A percentile compares a stretch with the other conserved stretches of the same genome.
phyloP scores from a whole-genome alignment of 108 stramenopile species.

The Stephanodiscus minutulus region DNA sequence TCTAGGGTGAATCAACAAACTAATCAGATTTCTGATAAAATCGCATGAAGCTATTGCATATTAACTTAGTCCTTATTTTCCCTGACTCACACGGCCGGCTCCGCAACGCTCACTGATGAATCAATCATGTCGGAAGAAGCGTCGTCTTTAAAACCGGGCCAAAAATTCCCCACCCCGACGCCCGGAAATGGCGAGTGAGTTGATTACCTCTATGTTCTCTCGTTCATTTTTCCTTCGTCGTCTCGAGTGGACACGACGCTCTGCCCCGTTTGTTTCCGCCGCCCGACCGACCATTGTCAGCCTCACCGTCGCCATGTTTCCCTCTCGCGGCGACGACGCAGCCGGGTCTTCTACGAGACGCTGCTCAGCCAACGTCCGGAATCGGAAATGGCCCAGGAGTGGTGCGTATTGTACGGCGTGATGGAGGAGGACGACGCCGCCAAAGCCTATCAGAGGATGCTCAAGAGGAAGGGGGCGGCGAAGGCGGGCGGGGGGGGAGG shows the following conservation, averaged over 20 bases:
- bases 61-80: too few species aligned
- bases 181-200: conserved; percentile 76
- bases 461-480: conserved; percentile 62
- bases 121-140: conserved; percentile 12
- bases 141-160: conserved; percentile 68
- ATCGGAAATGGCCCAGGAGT: conserved; percentile 88
- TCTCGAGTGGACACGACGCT: too few species aligned
- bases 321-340: conserved; percentile 13
- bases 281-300: too few species aligned
- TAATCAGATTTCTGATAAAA: too few species aligned
- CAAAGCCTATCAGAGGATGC: conserved; percentile 52
- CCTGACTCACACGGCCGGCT: too few species aligned
- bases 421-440: conserved; percentile 68
- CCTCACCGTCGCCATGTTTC: not conserved
- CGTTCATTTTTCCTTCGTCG: too few species aligned
- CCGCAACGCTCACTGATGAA: too few species aligned
- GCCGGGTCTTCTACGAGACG: conserved; percentile 83
- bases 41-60: too few species aligned
- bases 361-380: conserved; percentile 75
- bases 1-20: too few species aligned
- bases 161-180: conserved; percentile 86
- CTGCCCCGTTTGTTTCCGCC: too few species aligned
- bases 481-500: conserved; percentile 33
- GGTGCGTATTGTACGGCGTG: conserved; percentile 87
- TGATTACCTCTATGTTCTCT: too few species aligned